Base-by-base conservation (phyloP, 768 basidiomycete species). In the Russula abietina region DNA sequence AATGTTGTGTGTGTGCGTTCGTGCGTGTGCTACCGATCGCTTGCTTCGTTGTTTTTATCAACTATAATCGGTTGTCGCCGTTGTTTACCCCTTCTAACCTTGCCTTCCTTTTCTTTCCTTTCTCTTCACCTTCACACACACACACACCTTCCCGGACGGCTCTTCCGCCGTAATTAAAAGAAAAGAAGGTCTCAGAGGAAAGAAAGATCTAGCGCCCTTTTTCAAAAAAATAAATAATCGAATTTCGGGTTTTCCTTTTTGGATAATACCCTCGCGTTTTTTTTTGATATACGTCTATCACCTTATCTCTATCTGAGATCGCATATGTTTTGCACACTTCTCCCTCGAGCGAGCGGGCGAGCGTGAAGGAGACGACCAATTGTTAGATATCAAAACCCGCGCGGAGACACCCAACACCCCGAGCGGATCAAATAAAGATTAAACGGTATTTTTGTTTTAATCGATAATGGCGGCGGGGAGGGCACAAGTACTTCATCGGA, bases 221-320 rank as follows among this genome's bases (percentile, higher is more conserved):
- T 39, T 39, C 14, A 39, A 39, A 39, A 2, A 16, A 12, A 38
- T 16, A 39, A 17, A 39, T 16, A 38, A 16, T 6, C 16, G 6
- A 39, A 39, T 17, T 33, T 17, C 7, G 30, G 33, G 14, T 26
- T 57, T 57, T 49, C 33, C 33, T 17, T 2, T 48, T 57, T 49
- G 16, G 57, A 26, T 16, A n/a, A 19, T 50, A 51, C 58, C 28
- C 49, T 49, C 4, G 33, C 26, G 26, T 19, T 49, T 58, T 58
- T 36, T 14, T 14, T 38, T 32, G 1, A 8, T 7, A 33, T 50
- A 22, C 33, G 3, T 43, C 51, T 30, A 45, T 53, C 41, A 33
- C 51, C 59, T 60, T 60, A 60, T 60, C 59, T 60, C 59, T 54
- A 53, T 60, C 39, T 54, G 32, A 60, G 59, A 60, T 53, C 41